Base-by-base conservation (phyloP, 345 rosid genomes). In the Theobroma cacao region DNA sequence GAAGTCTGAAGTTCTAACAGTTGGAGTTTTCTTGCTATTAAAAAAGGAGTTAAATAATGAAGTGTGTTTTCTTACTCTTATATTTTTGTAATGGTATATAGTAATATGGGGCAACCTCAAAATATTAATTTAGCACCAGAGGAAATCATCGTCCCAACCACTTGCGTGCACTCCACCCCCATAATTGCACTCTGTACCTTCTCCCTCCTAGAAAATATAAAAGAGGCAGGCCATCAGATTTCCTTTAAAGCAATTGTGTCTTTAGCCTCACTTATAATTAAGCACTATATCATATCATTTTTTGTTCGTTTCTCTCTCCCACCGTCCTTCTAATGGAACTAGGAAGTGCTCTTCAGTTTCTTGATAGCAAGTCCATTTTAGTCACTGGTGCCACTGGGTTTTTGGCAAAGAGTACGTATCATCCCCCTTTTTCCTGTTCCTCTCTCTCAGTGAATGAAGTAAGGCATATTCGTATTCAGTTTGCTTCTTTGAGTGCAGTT, bases 311-410 rank as follows among this genome's bases (percentile, higher is more conserved):
- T 41, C 13, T 48, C 52, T 10, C 12, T 67, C 4, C 9, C 7
- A 18, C 30, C 34, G n/a, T 55, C n/a, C 13, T 48, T 17, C 9
- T 79, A 81, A 87, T 89, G 93, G 93, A 89, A 84, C 65, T 88
- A 52, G 91, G 88, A 33, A 89, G 89, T 75, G 74, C 82, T 67
- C 79, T 88, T 59, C 80, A 83, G 67, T 91, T 91, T 81, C 87
- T 89, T 31, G 88, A 89, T 50, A 79, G 83, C 84, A 89, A 87
- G 84, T 86, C 85, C 62, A 82, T 91, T 79, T 40, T 91, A 55
- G 76, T 91, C 63, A 88, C 89, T n/a, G 92, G 92, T 13, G 94
- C 87, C 33, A 82, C 92, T 65, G 94, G 94, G 41, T 89, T 88
- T 74, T 74, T 89, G n/a, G 94, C 91, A 41, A 91, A 87, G 85